Base-by-base conservation (phyloP, 139 green algal species). In the Chlamydomonas asymmetrica region DNA sequence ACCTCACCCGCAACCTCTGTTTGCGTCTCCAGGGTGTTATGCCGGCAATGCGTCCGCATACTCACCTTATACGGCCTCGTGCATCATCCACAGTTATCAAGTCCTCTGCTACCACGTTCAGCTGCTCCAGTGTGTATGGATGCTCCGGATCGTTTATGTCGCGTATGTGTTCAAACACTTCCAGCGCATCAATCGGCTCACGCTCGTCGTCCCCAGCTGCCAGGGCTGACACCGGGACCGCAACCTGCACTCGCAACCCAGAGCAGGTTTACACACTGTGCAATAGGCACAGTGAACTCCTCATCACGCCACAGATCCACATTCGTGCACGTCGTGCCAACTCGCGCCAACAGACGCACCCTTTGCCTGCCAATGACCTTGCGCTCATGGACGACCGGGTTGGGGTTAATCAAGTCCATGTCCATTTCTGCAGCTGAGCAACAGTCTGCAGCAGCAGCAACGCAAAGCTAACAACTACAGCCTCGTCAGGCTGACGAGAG, bases 141-240 rank as follows among this genome's bases (percentile, higher is more conserved):
- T 99, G 96, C 88, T 99, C 96, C 0, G 96, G 96, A 65, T 99
- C 96, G 7, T 76, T 93, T 40, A 99, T 98, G 85, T 99, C 94
- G 1, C 92, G 85, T 23, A 97, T 85, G 77, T 95, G 90, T 77
- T 96, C 77, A 72, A 91, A 89, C 5, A 87, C 54, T n/a, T 88
- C 80, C 41, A 83, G 48, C 0, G 85, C 75, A 50, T 97, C 93
- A n/a, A 97, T 97, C 2, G 84, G 81, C 41, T 97, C 91, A 0
- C 93, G 74, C 5, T 62, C 76, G 5, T 71, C 62, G 16, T 85
- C 84, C 23, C 35, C 73, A 4, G 35, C 6, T 20, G 34, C 27
- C 5, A 38, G 39, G 2, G 18, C 20, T 31, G 38, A 72, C 9
- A 37, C 54, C 27, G 41, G 56, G 9, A 32, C 54, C 27, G 20